Conservation (phyloP, 2,329 filamentous ascomycete genomes). For the Paecilomyces niveus region DNA sequence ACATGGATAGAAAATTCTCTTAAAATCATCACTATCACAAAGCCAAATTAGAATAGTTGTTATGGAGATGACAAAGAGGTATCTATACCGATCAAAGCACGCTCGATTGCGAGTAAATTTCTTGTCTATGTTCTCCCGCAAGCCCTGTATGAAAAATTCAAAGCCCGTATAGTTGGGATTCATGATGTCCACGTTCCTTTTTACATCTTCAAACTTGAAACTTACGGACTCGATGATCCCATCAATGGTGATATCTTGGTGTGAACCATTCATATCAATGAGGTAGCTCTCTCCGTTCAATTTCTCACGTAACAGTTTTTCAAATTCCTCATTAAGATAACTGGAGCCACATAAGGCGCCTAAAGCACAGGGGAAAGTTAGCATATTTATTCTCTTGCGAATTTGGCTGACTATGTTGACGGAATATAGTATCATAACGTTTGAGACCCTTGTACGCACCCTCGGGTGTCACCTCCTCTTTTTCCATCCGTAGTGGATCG, state of each 20-base stretch:
- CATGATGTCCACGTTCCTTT: background rate
- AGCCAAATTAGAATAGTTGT: background rate
- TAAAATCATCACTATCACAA: constrained; percentile 10
- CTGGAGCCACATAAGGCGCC: constrained; percentile 22
- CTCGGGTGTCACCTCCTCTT: constrained; percentile 7
- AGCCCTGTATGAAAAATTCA: constrained; percentile 1
- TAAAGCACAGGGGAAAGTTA: background rate
- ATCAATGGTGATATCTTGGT: no score
- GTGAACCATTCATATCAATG: background rate
- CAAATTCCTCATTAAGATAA: constrained; percentile 23
- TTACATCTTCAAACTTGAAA: no score
- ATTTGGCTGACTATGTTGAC: no score
- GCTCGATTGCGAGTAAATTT: background rate
- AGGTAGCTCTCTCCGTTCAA: constrained; percentile 7
- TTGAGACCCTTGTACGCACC: constrained; percentile 2
- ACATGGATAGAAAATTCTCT: constrained; percentile 12
- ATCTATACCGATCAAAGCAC: background rate
- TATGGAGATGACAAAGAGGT: background rate
- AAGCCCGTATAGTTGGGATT: background rate
- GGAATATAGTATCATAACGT: no score
- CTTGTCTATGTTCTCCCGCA: background rate
- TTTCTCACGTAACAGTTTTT: constrained; percentile 8
- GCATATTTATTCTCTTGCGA: no score
- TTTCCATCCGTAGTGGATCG: constrained; percentile 4
- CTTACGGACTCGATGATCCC: no score